A percentile compares a stretch with the other conserved stretches of the same genome.
Conservation (phyloP, 2,329 filamentous ascomycete species). For the Coniochaeta pulveracea region DNA sequence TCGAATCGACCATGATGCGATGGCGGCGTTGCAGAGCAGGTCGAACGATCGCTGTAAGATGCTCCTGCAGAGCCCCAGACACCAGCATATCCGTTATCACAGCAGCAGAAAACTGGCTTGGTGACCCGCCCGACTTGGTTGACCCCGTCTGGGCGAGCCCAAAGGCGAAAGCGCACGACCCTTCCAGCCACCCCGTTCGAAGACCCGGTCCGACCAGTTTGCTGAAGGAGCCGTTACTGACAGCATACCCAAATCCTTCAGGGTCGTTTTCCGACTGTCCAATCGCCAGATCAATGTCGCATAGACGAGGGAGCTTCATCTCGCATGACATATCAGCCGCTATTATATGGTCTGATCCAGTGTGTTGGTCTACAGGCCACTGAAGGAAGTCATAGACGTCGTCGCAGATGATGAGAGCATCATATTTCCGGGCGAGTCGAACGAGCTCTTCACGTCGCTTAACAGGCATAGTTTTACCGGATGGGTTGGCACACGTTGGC, state of each 20-base stretch:
- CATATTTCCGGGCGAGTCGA: constrained; percentile 58
- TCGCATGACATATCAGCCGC: too few relatives aligned
- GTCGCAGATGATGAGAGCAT: constrained; percentile 70
- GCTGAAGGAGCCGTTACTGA: constrained; percentile 55
- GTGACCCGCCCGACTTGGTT: neutral
- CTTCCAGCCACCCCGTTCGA: constrained; percentile 1
- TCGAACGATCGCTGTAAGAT: neutral
- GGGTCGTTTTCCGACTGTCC: constrained; percentile 35
- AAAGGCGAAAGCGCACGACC: neutral
- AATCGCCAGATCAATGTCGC: constrained; percentile 49
- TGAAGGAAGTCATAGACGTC: constrained; percentile 85
- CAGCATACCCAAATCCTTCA: constrained; percentile 43
- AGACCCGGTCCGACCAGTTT: constrained; percentile 45
- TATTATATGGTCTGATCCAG: too few relatives aligned
- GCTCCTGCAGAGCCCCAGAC: neutral
- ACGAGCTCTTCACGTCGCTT: constrained; percentile 54
- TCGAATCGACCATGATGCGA: neutral
- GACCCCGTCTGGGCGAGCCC: neutral
- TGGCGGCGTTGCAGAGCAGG: neutral
- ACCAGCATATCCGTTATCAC: neutral
- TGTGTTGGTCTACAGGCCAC: constrained; percentile 39
- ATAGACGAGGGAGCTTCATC: constrained; percentile 35
- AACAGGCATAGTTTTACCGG: constrained; percentile 66
- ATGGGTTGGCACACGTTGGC: constrained; percentile 76
- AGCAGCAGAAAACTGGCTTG: neutral